These are phyloP conservation scores for Tieghemiomyces parasiticus DNA, from an alignment of 192 early-diverging fungal genomes.

Conservation along the genomic window DNA sequence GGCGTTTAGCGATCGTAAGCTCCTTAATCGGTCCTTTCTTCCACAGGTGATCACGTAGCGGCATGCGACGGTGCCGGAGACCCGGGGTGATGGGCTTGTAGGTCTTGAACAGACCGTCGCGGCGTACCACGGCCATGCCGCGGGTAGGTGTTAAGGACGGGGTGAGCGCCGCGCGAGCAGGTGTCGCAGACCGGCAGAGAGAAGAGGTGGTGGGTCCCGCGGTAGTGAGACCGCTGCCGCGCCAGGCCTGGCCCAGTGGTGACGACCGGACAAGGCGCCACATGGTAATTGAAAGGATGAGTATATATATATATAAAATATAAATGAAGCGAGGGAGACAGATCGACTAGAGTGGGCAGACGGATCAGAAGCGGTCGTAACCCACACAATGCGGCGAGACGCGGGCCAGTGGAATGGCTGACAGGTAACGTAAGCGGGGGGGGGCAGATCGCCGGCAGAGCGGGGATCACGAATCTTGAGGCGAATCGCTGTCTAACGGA, in stretches of 20 bases:
- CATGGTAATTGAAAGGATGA: background rate
- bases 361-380: too few species aligned
- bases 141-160: background rate
- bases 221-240: too few species aligned
- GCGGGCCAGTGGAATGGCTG: too few species aligned
- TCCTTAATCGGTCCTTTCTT: constrained; percentile 69
- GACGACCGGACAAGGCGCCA: background rate
- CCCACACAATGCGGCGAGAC: too few species aligned
- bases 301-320: too few species aligned
- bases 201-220: too few species aligned
- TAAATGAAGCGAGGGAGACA: background rate
- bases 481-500: too few species aligned
- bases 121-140: constrained; percentile 11
- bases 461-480: too few species aligned
- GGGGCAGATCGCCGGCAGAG: too few species aligned
- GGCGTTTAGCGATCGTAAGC: constrained; percentile 68
- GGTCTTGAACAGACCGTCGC: constrained; percentile 73
- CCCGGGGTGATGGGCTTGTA: constrained; percentile 83
- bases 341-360: background rate
- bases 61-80: constrained; percentile 66
- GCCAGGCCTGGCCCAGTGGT: too few species aligned
- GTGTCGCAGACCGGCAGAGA: background rate
- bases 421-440: too few species aligned
- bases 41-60: constrained; percentile 72
- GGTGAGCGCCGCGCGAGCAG: background rate